Evolutionary conservation across 768 basidiomycete species (phyloP).

Genomic region (Rhizopogon vinicolor): DNA sequence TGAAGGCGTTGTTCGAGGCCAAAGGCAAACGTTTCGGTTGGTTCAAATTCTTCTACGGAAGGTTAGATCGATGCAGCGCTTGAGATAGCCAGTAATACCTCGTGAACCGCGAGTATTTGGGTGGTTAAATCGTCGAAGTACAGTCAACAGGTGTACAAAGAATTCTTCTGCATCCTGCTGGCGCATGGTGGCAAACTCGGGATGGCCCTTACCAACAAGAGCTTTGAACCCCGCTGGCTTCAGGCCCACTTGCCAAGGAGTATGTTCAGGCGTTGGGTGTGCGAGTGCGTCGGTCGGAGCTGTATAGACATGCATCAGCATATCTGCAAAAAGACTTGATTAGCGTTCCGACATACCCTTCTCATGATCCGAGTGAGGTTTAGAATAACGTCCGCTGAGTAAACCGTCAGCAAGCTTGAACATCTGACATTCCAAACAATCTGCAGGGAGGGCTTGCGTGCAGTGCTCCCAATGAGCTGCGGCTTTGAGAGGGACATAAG

Average conservation of each 20-base stretch:
- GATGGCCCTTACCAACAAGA: conserved; percentile 88
- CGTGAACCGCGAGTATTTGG: conserved; percentile 36
- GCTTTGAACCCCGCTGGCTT: conserved; percentile 82
- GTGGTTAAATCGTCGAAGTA: conserved; percentile 62
- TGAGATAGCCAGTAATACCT: conserved; percentile 10
- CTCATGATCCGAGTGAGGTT: conserved; percentile 40
- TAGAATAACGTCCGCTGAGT: conserved; percentile 86
- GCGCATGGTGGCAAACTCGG: conserved; percentile 92
- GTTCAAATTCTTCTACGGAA: conserved; percentile 35
- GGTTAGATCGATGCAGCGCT: conserved; percentile 20
- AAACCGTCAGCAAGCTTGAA: conserved; percentile 89
- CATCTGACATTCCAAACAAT: conserved; percentile 95
- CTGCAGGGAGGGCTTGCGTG: conserved; percentile 62
- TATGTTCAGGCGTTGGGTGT: conserved; percentile 21
- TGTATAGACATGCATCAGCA: conserved; percentile 7
- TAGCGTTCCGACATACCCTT: not conserved
- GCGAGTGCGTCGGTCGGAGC: conserved; percentile 28
- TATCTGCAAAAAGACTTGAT: conserved; percentile 10
- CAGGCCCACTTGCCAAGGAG: conserved; percentile 66
- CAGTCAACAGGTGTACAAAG: conserved; percentile 72
- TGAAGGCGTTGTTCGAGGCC: conserved; percentile 85
- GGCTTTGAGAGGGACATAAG: conserved; percentile 26
- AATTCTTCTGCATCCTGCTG: conserved; percentile 99
- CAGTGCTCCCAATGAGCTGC: conserved; percentile 58
- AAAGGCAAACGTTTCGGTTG: conserved; percentile 76